Conservation (phyloP, 1,284 basidiomycete species). For the Tetrapyrgos nigripes region DNA sequence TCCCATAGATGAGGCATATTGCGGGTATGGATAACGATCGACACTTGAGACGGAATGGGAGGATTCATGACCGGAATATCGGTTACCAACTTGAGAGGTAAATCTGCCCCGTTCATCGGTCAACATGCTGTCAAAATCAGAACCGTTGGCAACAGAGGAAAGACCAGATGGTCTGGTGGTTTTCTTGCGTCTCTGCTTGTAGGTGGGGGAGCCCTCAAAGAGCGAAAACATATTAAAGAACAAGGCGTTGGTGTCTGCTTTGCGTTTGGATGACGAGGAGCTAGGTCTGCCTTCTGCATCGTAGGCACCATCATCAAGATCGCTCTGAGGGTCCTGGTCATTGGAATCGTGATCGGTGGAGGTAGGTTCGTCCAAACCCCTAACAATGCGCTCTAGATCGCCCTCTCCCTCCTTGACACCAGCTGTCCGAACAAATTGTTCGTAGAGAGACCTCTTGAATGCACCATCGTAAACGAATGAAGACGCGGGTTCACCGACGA, state of each 20-base stretch:
- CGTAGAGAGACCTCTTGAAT: slow-evolving; percentile 82
- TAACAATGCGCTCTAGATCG: slow-evolving; percentile 59
- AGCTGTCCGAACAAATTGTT: slow-evolving; percentile 78
- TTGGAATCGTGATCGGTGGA: slow-evolving; percentile 15
- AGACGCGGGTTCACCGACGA: slow-evolving; percentile 74
- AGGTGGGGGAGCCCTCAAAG: slow-evolving; percentile 82
- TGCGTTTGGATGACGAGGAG: slow-evolving; percentile 23
- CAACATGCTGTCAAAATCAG: slow-evolving; percentile 18
- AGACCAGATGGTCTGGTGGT: slow-evolving; percentile 38
- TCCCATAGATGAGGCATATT: slow-evolving; percentile 5
- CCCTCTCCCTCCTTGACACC: slow-evolving; percentile 60
- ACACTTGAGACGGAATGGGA: not conserved
- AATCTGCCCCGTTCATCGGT: not conserved
- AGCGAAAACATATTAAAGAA: slow-evolving; percentile 77
- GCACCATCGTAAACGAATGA: slow-evolving; percentile 79
- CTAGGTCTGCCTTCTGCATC: slow-evolving; percentile 31
- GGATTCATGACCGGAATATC: too few species aligned
- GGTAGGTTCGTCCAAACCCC: slow-evolving; percentile 23
- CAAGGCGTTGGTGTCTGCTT: slow-evolving; percentile 45
- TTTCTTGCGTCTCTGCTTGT: slow-evolving; percentile 89
- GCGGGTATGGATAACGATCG: slow-evolving; percentile 10
- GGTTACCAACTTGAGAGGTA: not conserved
- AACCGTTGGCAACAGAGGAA: slow-evolving; percentile 19
- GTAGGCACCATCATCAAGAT: slow-evolving; percentile 15
- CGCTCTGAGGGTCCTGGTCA: slow-evolving; percentile 26